Conservation (phyloP, 306 rosid genomes). For the Sicyos edulis region DNA sequence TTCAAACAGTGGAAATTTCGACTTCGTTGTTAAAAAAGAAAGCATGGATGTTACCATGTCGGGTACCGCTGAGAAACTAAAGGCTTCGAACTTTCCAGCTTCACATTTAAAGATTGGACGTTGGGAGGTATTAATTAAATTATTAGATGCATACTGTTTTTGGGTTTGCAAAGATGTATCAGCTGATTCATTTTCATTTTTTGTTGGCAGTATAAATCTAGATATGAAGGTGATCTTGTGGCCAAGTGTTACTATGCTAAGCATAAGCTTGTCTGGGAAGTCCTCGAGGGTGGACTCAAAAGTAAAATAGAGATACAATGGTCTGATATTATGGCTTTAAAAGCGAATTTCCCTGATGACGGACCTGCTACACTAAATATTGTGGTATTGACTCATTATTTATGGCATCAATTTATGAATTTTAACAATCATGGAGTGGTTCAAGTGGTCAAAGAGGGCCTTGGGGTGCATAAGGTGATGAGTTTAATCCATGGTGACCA, state of each 20-base stretch:
- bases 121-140: slow-evolving; percentile 62
- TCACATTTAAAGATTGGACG: slow-evolving; percentile 61
- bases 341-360: slow-evolving; percentile 58
- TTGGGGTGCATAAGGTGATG: too few relatives aligned
- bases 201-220: slow-evolving; percentile 57
- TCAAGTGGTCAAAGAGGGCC: too few relatives aligned
- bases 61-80: slow-evolving; percentile 55
- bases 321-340: slow-evolving; percentile 71
- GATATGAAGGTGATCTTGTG: slow-evolving; percentile 84
- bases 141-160: background rate
- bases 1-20: slow-evolving; percentile 32
- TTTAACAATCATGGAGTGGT: too few relatives aligned
- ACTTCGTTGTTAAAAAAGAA: slow-evolving; percentile 35
- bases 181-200: slow-evolving; percentile 7
- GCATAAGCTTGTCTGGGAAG: slow-evolving; percentile 96
- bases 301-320: slow-evolving; percentile 86
- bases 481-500: too few relatives aligned
- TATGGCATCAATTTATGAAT: background rate
- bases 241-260: slow-evolving; percentile 86
- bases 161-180: background rate
- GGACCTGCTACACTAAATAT: slow-evolving; percentile 56
- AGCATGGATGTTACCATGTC: slow-evolving; percentile 30
- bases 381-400: slow-evolving; percentile 43
- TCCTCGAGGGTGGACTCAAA: slow-evolving; percentile 78
- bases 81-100: slow-evolving; percentile 86